Conservation (phyloP, 257 asterid genomes). For the Ligustrum vulgare region DNA sequence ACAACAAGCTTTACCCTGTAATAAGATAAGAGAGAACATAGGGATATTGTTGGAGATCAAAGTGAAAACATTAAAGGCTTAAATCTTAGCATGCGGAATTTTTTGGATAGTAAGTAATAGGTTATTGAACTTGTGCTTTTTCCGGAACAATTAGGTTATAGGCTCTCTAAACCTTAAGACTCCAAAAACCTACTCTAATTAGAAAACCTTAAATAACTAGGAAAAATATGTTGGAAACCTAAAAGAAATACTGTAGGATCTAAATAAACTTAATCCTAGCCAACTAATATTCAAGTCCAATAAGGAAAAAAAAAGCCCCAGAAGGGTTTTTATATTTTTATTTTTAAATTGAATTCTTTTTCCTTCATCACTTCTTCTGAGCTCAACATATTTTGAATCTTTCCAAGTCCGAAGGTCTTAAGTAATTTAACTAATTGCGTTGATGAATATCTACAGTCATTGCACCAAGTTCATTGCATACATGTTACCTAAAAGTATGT, state of each 20-base stretch:
- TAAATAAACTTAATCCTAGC: neutral
- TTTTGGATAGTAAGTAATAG: neutral
- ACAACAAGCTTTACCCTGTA: neutral
- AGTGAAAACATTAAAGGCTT: neutral
- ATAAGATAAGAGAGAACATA: neutral
- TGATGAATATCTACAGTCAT: neutral
- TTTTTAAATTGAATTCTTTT: neutral
- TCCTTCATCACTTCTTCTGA: neutral
- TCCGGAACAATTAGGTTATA: neutral
- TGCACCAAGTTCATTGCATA: neutral
- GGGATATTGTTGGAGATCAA: neutral
- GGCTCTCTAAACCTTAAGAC: neutral
- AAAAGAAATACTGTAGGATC: neutral
- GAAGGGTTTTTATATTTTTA: neutral
- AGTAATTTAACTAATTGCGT: neutral
- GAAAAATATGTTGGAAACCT: neutral
- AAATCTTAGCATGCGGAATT: neutral
- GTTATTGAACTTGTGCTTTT: neutral
- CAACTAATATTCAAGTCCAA: neutral
- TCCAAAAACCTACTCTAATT: neutral
- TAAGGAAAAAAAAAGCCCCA: neutral
- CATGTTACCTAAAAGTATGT: neutral
- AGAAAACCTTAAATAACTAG: neutral
- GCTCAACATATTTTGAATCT: neutral
- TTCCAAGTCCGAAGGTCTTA: neutral